phyloP scores from a whole-genome alignment of 805 yeast genomes.

The Myxozyma kluyveri region DNA sequence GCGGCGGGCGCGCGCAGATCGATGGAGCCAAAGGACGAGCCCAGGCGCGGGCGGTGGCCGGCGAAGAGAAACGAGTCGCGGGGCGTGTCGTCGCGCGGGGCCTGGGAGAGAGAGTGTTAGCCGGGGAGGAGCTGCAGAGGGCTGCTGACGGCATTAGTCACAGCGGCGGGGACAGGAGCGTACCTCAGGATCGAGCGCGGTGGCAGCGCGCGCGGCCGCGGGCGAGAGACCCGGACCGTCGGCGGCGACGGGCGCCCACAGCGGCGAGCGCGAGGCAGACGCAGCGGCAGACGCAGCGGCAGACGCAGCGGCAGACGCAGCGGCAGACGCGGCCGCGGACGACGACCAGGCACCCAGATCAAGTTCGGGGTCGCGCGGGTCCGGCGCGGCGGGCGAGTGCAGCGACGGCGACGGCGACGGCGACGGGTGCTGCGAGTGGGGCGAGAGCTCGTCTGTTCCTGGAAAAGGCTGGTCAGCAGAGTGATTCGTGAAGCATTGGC shows the following conservation, averaged over 20 bases:
- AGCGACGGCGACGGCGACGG: conserved; percentile 2
- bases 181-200: conserved; percentile 22
- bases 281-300: not conserved
- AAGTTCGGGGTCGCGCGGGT: conserved; percentile 25
- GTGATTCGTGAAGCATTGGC: no score
- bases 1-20: conserved; percentile 1
- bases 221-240: conserved; percentile 19
- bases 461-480: not conserved
- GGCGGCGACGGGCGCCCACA: conserved; percentile 18
- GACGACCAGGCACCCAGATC: conserved; percentile 27
- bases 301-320: conserved; percentile 5
- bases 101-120: conserved; percentile 5
- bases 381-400: conserved; percentile 10
- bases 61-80: conserved; percentile 19
- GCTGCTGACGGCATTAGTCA: no score
- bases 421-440: conserved; percentile 9
- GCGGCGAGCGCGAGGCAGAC: conserved; percentile 27
- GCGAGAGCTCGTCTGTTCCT: conserved; percentile 19
- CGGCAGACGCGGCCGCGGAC: conserved; percentile 8
- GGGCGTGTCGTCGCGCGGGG: conserved; percentile 20
- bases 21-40: conserved; percentile 21
- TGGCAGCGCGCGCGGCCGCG: conserved; percentile 20
- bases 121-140: not conserved
- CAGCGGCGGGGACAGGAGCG: conserved; percentile 1
- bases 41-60: conserved; percentile 14